A percentile compares a stretch with the other conserved stretches of the same genome.
Evolutionary conservation across 805 yeast species (phyloP).

Genomic region (Ogataea angusta): DNA sequence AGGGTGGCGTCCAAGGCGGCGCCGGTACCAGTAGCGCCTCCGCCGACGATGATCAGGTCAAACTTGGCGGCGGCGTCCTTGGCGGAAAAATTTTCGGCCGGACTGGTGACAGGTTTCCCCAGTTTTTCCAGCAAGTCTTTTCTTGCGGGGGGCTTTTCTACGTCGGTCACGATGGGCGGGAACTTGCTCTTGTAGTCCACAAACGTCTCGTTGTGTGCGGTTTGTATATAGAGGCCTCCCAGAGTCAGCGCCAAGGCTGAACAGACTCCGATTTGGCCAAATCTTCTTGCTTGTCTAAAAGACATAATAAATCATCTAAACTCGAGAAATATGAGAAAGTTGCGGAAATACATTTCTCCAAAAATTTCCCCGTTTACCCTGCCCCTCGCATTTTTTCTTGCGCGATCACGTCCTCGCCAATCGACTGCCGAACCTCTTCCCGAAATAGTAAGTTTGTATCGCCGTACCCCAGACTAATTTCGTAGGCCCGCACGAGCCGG

Average conservation of each 20-base stretch:
- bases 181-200: constrained; percentile 15
- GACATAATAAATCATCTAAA: constrained; percentile 4
- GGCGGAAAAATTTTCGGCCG: constrained; percentile 11
- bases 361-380: neutral
- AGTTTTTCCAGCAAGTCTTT: constrained; percentile 48
- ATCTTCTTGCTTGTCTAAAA: constrained; percentile 3
- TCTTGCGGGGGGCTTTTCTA: constrained; percentile 55
- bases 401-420: constrained; percentile 70
- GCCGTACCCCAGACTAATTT: constrained; percentile 78
- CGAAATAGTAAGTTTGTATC: constrained; percentile 69
- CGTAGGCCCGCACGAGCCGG: constrained; percentile 78
- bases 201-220: constrained; percentile 14
- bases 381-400: constrained; percentile 73
- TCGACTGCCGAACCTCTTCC: constrained; percentile 64
- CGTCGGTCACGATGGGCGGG: constrained; percentile 43
- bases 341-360: neutral
- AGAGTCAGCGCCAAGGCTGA: constrained; percentile 12
- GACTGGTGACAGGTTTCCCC: constrained; percentile 23
- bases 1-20: constrained; percentile 88
- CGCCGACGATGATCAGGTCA: constrained; percentile 88
- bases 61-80: constrained; percentile 47
- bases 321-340: neutral
- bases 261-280: constrained; percentile 11
- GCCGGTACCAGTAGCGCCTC: constrained; percentile 96
- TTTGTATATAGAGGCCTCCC: constrained; percentile 7